phyloP scores from a whole-genome alignment of 495 filamentous ascomycete genomes.

The Talaromyces stipitatus region DNA sequence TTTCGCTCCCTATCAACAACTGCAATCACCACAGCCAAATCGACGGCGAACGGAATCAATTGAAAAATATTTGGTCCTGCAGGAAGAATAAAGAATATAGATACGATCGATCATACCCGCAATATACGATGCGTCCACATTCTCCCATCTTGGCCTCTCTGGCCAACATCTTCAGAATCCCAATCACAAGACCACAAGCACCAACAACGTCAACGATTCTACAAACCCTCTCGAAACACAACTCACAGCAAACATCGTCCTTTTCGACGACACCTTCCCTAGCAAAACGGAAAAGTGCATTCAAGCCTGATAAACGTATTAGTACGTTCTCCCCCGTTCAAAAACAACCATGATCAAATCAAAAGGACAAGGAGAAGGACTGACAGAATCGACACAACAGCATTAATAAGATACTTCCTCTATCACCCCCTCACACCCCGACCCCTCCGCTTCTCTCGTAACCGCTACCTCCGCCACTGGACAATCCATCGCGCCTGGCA shows the following conservation, averaged over 20 bases:
- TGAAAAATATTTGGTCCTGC: not conserved
- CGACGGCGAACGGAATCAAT: not conserved
- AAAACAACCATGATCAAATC: no score
- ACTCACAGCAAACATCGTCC: constrained; percentile 7
- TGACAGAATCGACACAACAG: constrained; percentile 30
- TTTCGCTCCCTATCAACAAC: not conserved
- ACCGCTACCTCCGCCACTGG: constrained; percentile 91
- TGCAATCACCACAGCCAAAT: not conserved
- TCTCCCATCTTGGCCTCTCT: constrained; percentile 38
- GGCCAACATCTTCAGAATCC: constrained; percentile 37
- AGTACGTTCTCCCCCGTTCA: constrained; percentile 28
- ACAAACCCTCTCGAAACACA: not conserved
- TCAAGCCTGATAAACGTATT: constrained; percentile 31
- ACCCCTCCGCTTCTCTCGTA: constrained; percentile 78
- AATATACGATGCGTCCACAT: constrained; percentile 26
- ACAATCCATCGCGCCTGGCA: constrained; percentile 96
- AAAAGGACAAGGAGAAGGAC: no score
- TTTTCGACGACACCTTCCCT: constrained; percentile 39
- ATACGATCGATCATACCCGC: not conserved
- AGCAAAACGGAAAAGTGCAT: constrained; percentile 23
- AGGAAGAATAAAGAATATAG: not conserved
- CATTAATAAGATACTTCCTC: constrained; percentile 59
- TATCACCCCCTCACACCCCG: constrained; percentile 59
- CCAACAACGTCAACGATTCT: not conserved
- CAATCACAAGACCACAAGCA: constrained; percentile 20